Conservation (phyloP, 139 green algal species). For the Auxenochlorella pyrenoidosa region DNA sequence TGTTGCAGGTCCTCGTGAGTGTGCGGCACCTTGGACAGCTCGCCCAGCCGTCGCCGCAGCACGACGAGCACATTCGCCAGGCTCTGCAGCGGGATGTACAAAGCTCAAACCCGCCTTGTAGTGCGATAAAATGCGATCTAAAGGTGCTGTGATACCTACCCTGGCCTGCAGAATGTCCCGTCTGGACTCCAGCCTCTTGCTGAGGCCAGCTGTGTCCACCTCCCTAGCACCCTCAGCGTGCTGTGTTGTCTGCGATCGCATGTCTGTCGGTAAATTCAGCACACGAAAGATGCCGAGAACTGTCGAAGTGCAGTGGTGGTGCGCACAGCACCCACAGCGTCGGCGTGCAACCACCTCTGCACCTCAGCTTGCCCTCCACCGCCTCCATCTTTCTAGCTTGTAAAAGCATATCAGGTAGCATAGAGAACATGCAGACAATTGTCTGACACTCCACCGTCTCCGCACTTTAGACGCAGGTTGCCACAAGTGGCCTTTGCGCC, state of each 20-base stretch:
- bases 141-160: background rate
- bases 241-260: background rate
- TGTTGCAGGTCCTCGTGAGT: constrained; percentile 7
- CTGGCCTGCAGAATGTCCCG: background rate
- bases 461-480: too few relatives aligned
- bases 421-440: too few relatives aligned
- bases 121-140: too few relatives aligned
- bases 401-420: too few relatives aligned
- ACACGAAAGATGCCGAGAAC: background rate
- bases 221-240: background rate
- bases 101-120: too few relatives aligned
- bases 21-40: background rate
- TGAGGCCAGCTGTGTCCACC: background rate
- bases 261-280: background rate
- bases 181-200: background rate
- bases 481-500: too few relatives aligned
- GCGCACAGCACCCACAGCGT: background rate
- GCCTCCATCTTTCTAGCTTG: too few relatives aligned
- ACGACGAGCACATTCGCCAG: constrained; percentile 23
- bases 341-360: too few relatives aligned
- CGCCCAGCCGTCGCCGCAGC: background rate
- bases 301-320: background rate
- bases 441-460: too few relatives aligned
- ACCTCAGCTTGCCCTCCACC: too few relatives aligned
- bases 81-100: background rate